phyloP scores from a whole-genome alignment of 176 grass and related monocot species.

The Paspalum notatum region DNA sequence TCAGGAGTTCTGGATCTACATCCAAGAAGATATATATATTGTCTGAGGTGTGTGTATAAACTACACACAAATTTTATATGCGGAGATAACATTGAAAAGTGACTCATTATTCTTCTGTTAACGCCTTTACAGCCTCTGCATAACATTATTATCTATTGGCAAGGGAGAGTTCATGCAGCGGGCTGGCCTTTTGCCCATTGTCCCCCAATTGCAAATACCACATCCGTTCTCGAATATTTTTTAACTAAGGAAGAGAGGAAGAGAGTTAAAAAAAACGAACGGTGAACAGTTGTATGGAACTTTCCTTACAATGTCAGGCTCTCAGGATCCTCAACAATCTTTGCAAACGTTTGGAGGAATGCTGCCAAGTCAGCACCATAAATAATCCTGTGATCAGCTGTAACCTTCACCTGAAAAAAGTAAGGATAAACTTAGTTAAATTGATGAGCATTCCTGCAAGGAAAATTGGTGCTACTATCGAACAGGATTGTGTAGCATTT shows the following conservation, averaged over 20 bases:
- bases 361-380: conserved; percentile 93
- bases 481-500: neutral
- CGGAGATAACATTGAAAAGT: conserved; percentile 12
- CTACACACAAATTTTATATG: neutral
- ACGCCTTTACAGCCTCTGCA: neutral
- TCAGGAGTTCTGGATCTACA: neutral
- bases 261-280: conserved; percentile 14
- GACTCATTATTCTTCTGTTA: conserved; percentile 20
- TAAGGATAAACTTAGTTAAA: conserved; percentile 17
- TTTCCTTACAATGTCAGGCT: conserved; percentile 65
- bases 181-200: neutral
- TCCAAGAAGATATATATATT: neutral
- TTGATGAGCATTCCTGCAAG: neutral
- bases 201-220: conserved; percentile 26
- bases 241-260: too few species aligned
- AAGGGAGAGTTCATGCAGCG: too few species aligned
- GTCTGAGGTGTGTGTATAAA: neutral
- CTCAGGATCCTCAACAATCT: conserved; percentile 80
- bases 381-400: conserved; percentile 93
- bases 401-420: conserved; percentile 83
- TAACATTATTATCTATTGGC: conserved; percentile 23
- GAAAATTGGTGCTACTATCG: neutral
- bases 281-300: neutral
- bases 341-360: conserved; percentile 91
- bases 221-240: too few species aligned